These are phyloP conservation scores for Atkinsonella hypoxylon DNA, from an alignment of 2,329 filamentous ascomycete genomes.

Conservation along the genomic window DNA sequence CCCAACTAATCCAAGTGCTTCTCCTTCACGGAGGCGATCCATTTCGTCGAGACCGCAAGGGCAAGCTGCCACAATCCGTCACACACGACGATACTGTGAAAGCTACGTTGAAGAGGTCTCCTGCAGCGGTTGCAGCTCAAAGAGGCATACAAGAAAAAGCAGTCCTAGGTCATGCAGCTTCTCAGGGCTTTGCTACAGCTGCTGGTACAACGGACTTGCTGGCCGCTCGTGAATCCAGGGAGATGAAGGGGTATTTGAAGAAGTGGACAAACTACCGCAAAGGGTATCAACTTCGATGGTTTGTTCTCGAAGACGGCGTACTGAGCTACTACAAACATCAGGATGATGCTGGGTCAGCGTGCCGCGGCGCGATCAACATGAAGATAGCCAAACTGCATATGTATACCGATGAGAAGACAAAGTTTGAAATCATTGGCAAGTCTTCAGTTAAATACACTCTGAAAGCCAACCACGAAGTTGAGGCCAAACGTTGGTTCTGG, in stretches of 20 bases:
- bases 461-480: conserved; percentile 95
- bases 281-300: conserved; percentile 95
- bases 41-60: conserved; percentile 87
- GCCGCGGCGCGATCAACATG: conserved; percentile 98
- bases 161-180: conserved; percentile 64
- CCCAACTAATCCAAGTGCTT: conserved; percentile 76
- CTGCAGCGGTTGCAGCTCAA: conserved; percentile 87
- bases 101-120: conserved; percentile 84
- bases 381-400: conserved; percentile 88
- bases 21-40: conserved; percentile 92
- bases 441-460: conserved; percentile 97
- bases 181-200: conserved; percentile 38
- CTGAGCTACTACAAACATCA: conserved; percentile 99
- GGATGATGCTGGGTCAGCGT: conserved; percentile 91
- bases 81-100: conserved; percentile 88
- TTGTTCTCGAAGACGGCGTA: conserved; percentile 93
- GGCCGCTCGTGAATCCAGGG: conserved; percentile 74
- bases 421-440: conserved; percentile 96
- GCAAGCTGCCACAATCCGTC: conserved; percentile 89
- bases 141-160: conserved; percentile 95
- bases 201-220: conserved; percentile 46
- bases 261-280: conserved; percentile 99
- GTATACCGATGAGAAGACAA: conserved; percentile 94
- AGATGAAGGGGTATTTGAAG: conserved; percentile 98
- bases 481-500: conserved; percentile 99